Conservation (phyloP, 768 basidiomycete species). For the Sutorius australiensis region DNA sequence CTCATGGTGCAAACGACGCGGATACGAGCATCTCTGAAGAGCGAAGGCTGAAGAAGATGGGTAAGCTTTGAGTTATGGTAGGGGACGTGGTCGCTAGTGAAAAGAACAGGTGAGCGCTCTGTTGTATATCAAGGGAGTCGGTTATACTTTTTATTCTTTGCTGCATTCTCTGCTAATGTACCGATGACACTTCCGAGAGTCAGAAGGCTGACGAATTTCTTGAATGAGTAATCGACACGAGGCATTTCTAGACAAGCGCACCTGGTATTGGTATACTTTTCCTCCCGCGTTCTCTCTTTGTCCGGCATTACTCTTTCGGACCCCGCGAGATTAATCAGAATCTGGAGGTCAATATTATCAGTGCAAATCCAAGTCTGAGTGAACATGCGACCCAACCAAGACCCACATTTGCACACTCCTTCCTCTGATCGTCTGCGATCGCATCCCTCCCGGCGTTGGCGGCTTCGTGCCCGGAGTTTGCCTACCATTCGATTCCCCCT, state of each 20-base stretch:
- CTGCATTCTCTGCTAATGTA: constrained; percentile 85
- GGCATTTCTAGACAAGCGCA: constrained; percentile 19
- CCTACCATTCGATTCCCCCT: constrained; percentile 35
- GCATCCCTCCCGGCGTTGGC: constrained; percentile 55
- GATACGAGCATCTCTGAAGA: constrained; percentile 93
- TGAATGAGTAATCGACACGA: background rate
- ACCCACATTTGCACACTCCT: constrained; percentile 76
- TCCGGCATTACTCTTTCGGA: constrained; percentile 95
- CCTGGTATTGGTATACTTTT: constrained; percentile 95
- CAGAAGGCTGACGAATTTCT: constrained; percentile 54
- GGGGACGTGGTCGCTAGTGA: constrained; percentile 77
- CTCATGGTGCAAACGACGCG: constrained; percentile 96
- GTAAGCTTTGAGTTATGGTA: constrained; percentile 96
- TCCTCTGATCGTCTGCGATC: constrained; percentile 74
- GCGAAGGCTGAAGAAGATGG: constrained; percentile 88
- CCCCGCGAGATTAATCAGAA: constrained; percentile 92
- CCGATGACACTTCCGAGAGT: constrained; percentile 92
- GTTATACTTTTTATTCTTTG: constrained; percentile 64
- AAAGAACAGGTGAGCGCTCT: background rate
- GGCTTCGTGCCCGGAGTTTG: constrained; percentile 53
- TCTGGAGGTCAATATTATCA: constrained; percentile 41
- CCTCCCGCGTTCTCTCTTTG: constrained; percentile 93
- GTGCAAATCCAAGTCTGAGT: background rate
- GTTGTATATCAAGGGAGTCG: background rate
- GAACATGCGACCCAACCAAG: constrained; percentile 41